Base-by-base conservation (phyloP, 2,329 filamentous ascomycete species). In the Lecanicillium sp. region DNA sequence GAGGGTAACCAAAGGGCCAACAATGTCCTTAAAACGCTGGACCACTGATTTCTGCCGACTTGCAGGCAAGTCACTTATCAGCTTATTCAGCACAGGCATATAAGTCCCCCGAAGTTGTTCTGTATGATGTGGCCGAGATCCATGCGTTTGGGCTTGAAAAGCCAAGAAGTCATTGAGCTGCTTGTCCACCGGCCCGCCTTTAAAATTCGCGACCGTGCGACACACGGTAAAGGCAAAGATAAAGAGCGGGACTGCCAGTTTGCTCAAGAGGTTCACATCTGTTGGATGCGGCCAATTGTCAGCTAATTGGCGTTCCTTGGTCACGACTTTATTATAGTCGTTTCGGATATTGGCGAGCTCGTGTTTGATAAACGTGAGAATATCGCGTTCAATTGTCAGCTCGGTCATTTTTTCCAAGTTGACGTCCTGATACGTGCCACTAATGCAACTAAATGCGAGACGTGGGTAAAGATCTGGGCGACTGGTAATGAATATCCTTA, bases 401-500 rank as follows among this genome's bases (percentile, higher is more conserved):
- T 46, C 20, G 2, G 48, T 40, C 25, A 61, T 50, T 29, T 63
- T 43, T 30, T 66, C 56, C 18, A 68, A 55, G 17, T 53, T 46
- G 6, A 64, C 32, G 33, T 55, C 49, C 39, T 59, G 46, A 43
- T 62, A 57, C 2, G 36, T 49, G 15, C 50, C 52, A 7, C 43
- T 31, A 17, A 62, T 47, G 14, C 47, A 12, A 2, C 41, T 40
- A 37, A 68, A 65, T 3, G 58, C 56, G 22, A 58, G 45, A 4
- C 54, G 52, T 39, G 63, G 53, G 4, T 52, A 53, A 6, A 60
- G 37, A 34, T 66, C 56, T 1, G 62, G 63, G 19, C 63, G 50
- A 41, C 63, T 66, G 0, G 62, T 66, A 9, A 66, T 20, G 35
- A 66, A 62, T n/a, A 58, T 38, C 17, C 33, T 37, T 13, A 47